Evolutionary conservation across 2,329 filamentous ascomycete species (phyloP).

Genomic region (Trichoderma sp.): DNA sequence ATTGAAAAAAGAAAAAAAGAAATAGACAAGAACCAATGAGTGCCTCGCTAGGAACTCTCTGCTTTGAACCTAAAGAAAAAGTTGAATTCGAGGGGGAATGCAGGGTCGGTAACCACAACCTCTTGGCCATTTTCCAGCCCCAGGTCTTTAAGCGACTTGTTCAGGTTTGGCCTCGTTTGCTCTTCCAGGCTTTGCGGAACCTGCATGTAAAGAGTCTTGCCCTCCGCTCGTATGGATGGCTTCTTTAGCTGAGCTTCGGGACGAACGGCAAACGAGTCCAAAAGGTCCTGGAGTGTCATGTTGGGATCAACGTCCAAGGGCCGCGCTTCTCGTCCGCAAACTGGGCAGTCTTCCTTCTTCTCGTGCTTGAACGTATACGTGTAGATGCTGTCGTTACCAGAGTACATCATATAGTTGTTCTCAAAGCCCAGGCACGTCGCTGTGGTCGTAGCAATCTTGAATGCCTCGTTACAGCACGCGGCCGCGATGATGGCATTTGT

Average conservation of each 20-base stretch:
- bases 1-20: neutral
- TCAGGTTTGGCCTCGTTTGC: constrained; percentile 78
- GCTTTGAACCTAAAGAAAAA: constrained; percentile 52
- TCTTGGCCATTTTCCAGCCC: constrained; percentile 76
- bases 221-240: constrained; percentile 75
- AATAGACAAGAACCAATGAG: neutral
- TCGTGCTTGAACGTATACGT: constrained; percentile 97
- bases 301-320: constrained; percentile 69
- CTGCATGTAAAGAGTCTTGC: constrained; percentile 88
- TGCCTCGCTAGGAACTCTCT: neutral
- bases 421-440: constrained; percentile 77
- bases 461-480: constrained; percentile 92
- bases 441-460: constrained; percentile 84
- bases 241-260: constrained; percentile 93
- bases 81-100: constrained; percentile 70
- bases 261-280: constrained; percentile 77
- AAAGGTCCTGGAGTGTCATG: constrained; percentile 75
- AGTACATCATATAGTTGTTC: constrained; percentile 99
- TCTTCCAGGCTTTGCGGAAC: constrained; percentile 77
- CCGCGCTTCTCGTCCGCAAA: constrained; percentile 81
- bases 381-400: constrained; percentile 91
- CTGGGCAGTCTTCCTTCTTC: constrained; percentile 90
- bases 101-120: constrained; percentile 88
- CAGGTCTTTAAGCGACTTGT: constrained; percentile 73
- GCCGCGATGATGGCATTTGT: constrained; percentile 97